Evolutionary conservation across 2,329 filamentous ascomycete genomes (phyloP).

Genomic region (Aspergillus hiratsukae): DNA sequence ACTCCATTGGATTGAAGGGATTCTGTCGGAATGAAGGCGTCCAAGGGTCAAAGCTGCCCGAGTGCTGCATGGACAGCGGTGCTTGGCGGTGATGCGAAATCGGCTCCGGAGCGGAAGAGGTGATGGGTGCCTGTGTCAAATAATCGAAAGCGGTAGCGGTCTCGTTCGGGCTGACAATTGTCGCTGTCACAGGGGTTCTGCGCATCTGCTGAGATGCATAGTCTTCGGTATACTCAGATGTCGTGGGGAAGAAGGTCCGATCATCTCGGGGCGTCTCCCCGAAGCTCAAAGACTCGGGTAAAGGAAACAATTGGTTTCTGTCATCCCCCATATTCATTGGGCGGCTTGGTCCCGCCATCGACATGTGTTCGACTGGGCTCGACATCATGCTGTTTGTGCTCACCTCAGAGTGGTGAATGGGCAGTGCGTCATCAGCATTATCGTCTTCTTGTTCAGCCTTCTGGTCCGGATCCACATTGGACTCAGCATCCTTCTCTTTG

Average conservation of each 20-base stretch:
- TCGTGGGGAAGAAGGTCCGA: constrained; percentile 23
- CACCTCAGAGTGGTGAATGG: constrained; percentile 24
- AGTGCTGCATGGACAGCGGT: constrained; percentile 18
- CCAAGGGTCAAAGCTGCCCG: constrained; percentile 26
- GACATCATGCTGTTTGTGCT: constrained; percentile 20
- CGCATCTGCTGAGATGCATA: constrained; percentile 26
- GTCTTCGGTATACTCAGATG: constrained; percentile 25
- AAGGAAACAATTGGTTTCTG: constrained; percentile 22
- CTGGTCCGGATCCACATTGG: constrained; percentile 19
- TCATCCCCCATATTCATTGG: constrained; percentile 17
- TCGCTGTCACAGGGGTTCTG: constrained; percentile 22
- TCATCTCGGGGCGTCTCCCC: constrained; percentile 23
- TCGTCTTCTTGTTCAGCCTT: constrained; percentile 22
- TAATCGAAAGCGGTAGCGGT: constrained; percentile 29
- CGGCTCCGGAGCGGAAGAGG: constrained; percentile 18
- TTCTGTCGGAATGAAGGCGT: constrained; percentile 29
- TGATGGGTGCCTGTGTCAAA: constrained; percentile 21
- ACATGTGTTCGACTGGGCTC: constrained; percentile 22
- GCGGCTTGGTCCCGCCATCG: constrained; percentile 15
- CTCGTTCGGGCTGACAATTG: constrained; percentile 28
- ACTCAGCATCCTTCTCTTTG: constrained; percentile 30
- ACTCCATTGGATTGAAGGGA: constrained; percentile 31
- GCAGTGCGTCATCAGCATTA: constrained; percentile 22
- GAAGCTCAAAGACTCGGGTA: constrained; percentile 26
- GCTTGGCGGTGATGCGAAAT: constrained; percentile 17